Evolutionary conservation across 805 yeast species (phyloP), one percentile per base, ranked within the genome.

Genomic region (Candida silvicultrix): DNA sequence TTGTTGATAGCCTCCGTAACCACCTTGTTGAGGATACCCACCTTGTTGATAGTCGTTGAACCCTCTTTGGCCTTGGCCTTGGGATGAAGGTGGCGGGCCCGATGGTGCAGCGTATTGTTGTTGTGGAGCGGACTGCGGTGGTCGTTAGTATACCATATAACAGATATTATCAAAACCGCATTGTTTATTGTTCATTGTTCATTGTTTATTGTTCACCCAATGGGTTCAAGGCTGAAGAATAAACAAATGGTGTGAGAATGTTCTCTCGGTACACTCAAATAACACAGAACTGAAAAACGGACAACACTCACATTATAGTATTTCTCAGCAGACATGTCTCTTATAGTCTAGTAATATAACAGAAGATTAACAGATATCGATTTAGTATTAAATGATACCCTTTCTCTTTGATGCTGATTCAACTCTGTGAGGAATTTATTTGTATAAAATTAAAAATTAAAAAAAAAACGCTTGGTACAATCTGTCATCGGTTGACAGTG

Each of bases 1-100:
- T 56, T 57, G 62, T 50, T 66, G 64, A 56, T 72, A 63, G 63
- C 69, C 63, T 47, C 48, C 58, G 47, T 48, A 58, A 45, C 44
- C 60, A 49, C 21, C 53, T 51, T 49, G 65, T 56, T 16, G 49
- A 41, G 49, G 55, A 20, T 51, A 44, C 21, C 49, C 50, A 8
- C 50, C 54, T 37, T 44, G 53, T 41, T 50, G 55, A 32, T 57
- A 55, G 44, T 54, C 56, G 25, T 43, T 40, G 48, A 55, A 53
- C 12, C 58, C 60, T 39, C 58, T 53, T 11, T 39, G 18, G 28
- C 43, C 38, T 31, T 41, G 41, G n/a, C n/a, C n/a, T 20, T 15
- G 32, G 36, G 34, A 19, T 23, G 21, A n/a, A 34, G 52, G 51
- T 44, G 55, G 49, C 20, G 48, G 53, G 14, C 49, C 50, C 5